Percentiles rank a stretch among this genome's conserved stretches.
Evolutionary conservation across 306 rosid genomes (phyloP).

Genomic region (Comarum palustre): DNA sequence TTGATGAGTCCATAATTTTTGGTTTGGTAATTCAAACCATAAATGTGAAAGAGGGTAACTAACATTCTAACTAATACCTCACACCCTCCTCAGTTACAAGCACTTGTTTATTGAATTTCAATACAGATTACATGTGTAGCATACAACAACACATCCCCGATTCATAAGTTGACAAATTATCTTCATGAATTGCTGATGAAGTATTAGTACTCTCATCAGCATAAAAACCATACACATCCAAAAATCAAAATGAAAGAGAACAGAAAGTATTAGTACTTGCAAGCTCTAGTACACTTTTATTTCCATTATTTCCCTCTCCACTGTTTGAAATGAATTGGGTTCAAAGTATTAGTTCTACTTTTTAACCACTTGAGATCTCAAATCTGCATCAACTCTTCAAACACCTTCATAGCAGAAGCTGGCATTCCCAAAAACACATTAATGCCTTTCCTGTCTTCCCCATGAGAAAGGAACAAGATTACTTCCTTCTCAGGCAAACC

Average conservation of each 20-base stretch:
- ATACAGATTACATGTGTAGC: neutral
- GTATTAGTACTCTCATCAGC: neutral
- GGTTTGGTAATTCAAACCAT: too few relatives aligned
- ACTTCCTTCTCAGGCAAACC: slow-evolving; percentile 73
- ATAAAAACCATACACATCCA: neutral
- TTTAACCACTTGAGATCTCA: slow-evolving; percentile 19
- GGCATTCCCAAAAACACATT: slow-evolving; percentile 80
- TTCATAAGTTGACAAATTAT: neutral
- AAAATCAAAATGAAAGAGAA: neutral
- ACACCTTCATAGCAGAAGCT: slow-evolving; percentile 64
- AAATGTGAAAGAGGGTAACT: slow-evolving; percentile 5
- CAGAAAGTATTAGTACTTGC: neutral
- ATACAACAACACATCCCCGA: neutral
- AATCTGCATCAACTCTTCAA: slow-evolving; percentile 43
- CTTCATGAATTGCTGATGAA: neutral
- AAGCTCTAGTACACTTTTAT: slow-evolving; percentile 11
- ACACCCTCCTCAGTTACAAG: neutral
- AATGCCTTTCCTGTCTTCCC: slow-evolving; percentile 46
- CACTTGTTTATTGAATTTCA: neutral
- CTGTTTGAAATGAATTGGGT: neutral
- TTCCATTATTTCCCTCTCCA: slow-evolving; percentile 10
- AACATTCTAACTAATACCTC: neutral
- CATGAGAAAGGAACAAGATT: slow-evolving; percentile 53
- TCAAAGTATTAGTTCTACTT: neutral
- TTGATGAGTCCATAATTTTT: too few relatives aligned